These are phyloP conservation scores for Auricularia auricula-judae DNA, from an alignment of 768 basidiomycete genomes.

Conservation along the genomic window DNA sequence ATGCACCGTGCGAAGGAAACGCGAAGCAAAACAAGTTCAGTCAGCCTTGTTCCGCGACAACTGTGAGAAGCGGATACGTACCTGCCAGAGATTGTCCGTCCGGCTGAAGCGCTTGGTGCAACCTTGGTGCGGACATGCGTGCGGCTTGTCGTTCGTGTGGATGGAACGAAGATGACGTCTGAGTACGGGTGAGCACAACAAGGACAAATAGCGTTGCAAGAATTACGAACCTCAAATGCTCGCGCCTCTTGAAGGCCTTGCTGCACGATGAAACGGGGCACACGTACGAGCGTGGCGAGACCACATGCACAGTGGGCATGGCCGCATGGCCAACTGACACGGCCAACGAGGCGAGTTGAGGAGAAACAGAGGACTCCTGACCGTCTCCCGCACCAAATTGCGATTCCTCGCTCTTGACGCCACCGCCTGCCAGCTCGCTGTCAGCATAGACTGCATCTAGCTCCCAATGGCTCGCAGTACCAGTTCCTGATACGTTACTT, in stretches of 20 bases:
- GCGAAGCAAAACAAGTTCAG: background rate
- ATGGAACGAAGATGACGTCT: background rate
- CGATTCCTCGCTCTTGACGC: too few relatives aligned
- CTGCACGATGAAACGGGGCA: background rate
- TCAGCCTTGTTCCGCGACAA: background rate
- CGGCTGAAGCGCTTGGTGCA: constrained; percentile 1
- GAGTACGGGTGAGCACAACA: background rate
- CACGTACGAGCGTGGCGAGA: background rate
- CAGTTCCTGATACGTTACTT: background rate
- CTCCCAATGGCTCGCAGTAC: too few relatives aligned
- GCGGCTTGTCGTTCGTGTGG: background rate
- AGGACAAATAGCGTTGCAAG: background rate
- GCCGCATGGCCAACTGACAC: background rate
- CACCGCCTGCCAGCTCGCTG: too few relatives aligned
- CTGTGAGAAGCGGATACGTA: background rate
- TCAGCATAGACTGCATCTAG: too few relatives aligned
- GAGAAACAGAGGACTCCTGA: background rate
- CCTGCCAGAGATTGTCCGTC: constrained; percentile 1
- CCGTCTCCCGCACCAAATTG: too few relatives aligned
- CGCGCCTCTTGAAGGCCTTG: background rate
- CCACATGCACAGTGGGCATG: background rate
- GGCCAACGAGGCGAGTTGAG: background rate
- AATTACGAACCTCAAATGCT: background rate
- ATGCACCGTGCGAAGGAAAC: background rate
- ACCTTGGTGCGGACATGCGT: background rate